Percentiles rank a stretch among this genome's conserved stretches.
These are phyloP conservation scores for Fusarium oligoseptatum DNA, from an alignment of 2,329 filamentous ascomycete genomes.

Conservation along the genomic window DNA sequence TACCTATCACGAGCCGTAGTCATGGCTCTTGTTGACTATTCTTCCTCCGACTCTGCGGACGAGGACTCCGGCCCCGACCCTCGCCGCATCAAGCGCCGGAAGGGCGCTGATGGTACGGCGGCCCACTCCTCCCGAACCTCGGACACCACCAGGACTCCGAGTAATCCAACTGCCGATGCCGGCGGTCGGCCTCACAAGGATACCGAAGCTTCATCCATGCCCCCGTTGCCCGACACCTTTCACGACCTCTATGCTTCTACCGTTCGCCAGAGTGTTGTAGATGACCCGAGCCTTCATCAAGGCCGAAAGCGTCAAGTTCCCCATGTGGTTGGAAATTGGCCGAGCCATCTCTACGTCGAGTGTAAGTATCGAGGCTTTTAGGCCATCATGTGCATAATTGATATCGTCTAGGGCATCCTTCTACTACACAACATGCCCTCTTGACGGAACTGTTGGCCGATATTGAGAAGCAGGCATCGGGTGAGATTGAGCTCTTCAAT, in stretches of 20 bases:
- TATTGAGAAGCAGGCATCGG: constrained; percentile 51
- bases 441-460: constrained; percentile 60
- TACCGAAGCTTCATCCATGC: constrained; percentile 58
- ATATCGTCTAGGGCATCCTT: constrained; percentile 65
- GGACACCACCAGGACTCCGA: not conserved
- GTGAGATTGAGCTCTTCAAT: constrained; percentile 66
- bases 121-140: constrained; percentile 31
- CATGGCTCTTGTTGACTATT: constrained; percentile 77
- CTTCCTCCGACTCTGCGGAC: constrained; percentile 44
- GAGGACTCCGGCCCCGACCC: constrained; percentile 39
- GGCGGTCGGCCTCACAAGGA: constrained; percentile 12
- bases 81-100: constrained; percentile 55
- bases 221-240: constrained; percentile 84
- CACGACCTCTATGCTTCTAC: constrained; percentile 91
- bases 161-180: constrained; percentile 2
- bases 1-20: not conserved
- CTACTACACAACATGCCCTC: constrained; percentile 58
- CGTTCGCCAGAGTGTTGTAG: constrained; percentile 80
- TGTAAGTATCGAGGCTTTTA: constrained; percentile 72
- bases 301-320: constrained; percentile 86
- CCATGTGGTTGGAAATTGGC: constrained; percentile 92
- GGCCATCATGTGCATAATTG: not conserved
- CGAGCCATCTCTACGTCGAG: constrained; percentile 91
- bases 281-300: constrained; percentile 87
- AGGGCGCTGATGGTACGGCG: constrained; percentile 39